Percentiles rank a stretch among this genome's conserved stretches.
Conservation (phyloP, 345 rosid species). For the Populus ilicifolia region DNA sequence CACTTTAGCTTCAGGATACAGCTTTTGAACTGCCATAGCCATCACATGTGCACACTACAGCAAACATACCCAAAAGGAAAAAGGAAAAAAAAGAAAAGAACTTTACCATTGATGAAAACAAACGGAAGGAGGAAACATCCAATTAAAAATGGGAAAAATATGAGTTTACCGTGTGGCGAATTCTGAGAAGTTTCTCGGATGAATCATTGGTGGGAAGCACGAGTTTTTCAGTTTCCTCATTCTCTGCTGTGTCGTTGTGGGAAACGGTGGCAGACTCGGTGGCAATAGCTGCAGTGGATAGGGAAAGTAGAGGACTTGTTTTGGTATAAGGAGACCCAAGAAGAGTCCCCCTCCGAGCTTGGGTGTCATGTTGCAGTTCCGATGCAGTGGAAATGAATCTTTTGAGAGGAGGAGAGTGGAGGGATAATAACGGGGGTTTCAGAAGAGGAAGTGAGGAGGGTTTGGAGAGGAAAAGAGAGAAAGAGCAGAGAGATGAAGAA, state of each 20-base stretch:
- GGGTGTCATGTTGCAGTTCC: slow-evolving; percentile 9
- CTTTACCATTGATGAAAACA: background rate
- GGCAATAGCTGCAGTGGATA: slow-evolving; percentile 52
- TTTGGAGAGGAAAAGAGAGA: slow-evolving; percentile 33
- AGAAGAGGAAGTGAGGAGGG: slow-evolving; percentile 27
- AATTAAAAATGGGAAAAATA: too few relatives aligned
- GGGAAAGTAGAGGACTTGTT: slow-evolving; percentile 23
- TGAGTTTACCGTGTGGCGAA: slow-evolving; percentile 70
- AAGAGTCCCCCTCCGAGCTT: background rate
- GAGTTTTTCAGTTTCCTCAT: slow-evolving; percentile 25
- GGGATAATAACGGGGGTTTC: background rate
- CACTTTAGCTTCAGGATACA: slow-evolving; percentile 86
- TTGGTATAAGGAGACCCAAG: slow-evolving; percentile 18
- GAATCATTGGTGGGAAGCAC: slow-evolving; percentile 82
- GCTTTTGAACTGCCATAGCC: slow-evolving; percentile 99
- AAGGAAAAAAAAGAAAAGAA: too few relatives aligned
- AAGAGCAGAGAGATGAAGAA: slow-evolving; percentile 31
- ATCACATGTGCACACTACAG: slow-evolving; percentile 94
- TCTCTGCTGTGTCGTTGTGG: slow-evolving; percentile 19
- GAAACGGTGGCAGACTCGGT: slow-evolving; percentile 35
- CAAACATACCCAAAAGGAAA: background rate
- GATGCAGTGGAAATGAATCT: slow-evolving; percentile 35
- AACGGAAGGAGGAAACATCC: too few relatives aligned
- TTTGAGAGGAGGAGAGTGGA: slow-evolving; percentile 32
- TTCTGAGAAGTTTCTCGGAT: slow-evolving; percentile 62